Evolutionary conservation across 1,139 yeast species (phyloP).

Genomic region (Nakaseomyces glabratus): DNA sequence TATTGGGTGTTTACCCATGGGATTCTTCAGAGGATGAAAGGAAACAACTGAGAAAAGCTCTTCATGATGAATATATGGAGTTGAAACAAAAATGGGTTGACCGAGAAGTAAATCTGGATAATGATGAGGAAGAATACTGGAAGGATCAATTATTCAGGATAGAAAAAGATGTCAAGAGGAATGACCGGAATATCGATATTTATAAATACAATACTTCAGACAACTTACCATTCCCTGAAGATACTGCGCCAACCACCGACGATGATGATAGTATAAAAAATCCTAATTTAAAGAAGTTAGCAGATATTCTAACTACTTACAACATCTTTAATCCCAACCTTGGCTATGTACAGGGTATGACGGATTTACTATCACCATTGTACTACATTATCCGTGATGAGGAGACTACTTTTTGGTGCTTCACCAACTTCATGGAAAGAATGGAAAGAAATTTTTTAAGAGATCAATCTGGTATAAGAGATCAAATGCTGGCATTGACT

Average conservation of each 20-base stretch:
- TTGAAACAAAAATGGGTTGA: constrained; percentile 54
- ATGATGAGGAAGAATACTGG: constrained; percentile 65
- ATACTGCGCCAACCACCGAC: constrained; percentile 43
- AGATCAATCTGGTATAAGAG: constrained; percentile 88
- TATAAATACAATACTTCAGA: constrained; percentile 43
- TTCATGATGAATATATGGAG: constrained; percentile 55
- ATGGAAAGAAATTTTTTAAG: constrained; percentile 92
- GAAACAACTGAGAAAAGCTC: constrained; percentile 44
- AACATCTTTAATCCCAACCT: constrained; percentile 74
- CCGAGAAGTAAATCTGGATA: constrained; percentile 27
- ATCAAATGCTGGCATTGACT: constrained; percentile 74
- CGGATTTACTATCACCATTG: constrained; percentile 80
- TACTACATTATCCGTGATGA: constrained; percentile 76
- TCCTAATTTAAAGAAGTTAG: constrained; percentile 59
- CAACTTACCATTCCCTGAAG: constrained; percentile 39
- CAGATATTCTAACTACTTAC: constrained; percentile 76
- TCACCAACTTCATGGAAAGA: constrained; percentile 78
- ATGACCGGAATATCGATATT: constrained; percentile 68
- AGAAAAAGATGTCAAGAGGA: constrained; percentile 88
- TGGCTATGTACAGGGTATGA: constrained; percentile 98
- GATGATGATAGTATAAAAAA: constrained; percentile 51
- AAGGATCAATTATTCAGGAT: constrained; percentile 80
- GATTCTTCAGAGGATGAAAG: constrained; percentile 68
- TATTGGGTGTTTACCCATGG: constrained; percentile 84
- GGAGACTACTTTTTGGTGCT: constrained; percentile 78